These are phyloP conservation scores for Escallonia herrerae DNA, from an alignment of 129 eudicot genomes.

Conservation along the genomic window DNA sequence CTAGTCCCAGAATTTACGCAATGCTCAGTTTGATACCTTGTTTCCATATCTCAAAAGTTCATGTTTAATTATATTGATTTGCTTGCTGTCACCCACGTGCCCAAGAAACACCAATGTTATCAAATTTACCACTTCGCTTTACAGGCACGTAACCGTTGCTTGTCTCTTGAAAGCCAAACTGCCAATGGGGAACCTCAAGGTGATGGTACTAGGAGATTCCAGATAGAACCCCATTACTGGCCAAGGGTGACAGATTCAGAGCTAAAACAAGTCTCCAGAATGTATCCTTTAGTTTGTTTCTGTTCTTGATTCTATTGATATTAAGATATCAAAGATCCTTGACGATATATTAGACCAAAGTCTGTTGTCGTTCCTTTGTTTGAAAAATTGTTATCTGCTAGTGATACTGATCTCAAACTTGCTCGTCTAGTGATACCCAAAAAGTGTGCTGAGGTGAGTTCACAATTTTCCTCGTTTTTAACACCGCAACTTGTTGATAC, in stretches of 20 bases:
- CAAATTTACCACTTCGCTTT: neutral
- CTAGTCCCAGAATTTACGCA: too few relatives aligned
- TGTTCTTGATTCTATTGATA: slow-evolving; percentile 9
- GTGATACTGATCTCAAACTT: slow-evolving; percentile 44
- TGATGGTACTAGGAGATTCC: slow-evolving; percentile 29
- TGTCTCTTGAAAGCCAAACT: slow-evolving; percentile 47
- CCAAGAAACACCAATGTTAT: too few relatives aligned
- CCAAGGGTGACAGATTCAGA: slow-evolving; percentile 35
- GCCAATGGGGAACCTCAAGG: slow-evolving; percentile 16
- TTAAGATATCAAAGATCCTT: slow-evolving; percentile 18
- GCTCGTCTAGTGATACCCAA: slow-evolving; percentile 61
- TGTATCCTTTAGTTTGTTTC: slow-evolving; percentile 38
- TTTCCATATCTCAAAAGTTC: neutral
- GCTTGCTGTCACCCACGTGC: neutral
- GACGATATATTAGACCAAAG: slow-evolving; percentile 28
- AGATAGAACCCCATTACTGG: slow-evolving; percentile 36
- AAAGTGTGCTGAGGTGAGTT: slow-evolving; percentile 62
- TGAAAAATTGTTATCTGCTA: slow-evolving; percentile 48
- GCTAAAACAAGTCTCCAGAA: slow-evolving; percentile 31
- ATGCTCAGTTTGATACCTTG: too few relatives aligned
- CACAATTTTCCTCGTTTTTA: slow-evolving; percentile 8
- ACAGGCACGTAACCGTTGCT: slow-evolving; percentile 54
- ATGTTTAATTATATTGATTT: neutral
- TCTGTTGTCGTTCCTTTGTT: slow-evolving; percentile 47
- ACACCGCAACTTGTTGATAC: neutral